A percentile compares a stretch with the other conserved stretches of the same genome.
phyloP scores from a whole-genome alignment of 2,329 filamentous ascomycete genomes.

The Monosporascus sp. region DNA sequence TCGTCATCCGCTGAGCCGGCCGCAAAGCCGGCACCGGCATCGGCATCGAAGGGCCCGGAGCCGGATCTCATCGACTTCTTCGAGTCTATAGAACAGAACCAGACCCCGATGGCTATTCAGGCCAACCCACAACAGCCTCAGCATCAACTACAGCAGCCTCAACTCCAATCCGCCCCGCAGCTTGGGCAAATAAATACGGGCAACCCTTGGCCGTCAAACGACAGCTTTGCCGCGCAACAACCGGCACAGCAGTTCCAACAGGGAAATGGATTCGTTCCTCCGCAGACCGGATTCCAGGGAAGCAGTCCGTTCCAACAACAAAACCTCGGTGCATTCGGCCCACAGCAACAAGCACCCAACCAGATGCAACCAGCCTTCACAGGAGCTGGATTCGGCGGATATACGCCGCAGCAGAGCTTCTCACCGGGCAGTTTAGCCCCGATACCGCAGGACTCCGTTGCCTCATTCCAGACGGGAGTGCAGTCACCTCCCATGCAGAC shows the following conservation, averaged over 20 bases:
- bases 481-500: conserved; percentile 33
- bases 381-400: conserved; percentile 80
- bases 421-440: conserved; percentile 47
- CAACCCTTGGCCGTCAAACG: conserved; percentile 32
- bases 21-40: conserved; percentile 39
- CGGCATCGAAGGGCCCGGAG: conserved; percentile 56
- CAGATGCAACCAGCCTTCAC: conserved; percentile 48
- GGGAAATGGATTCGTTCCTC: conserved; percentile 24
- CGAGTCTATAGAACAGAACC: conserved; percentile 85
- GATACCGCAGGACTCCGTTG: conserved; percentile 53
- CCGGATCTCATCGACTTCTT: conserved; percentile 92
- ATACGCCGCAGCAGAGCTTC: conserved; percentile 59
- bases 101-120: conserved; percentile 60
- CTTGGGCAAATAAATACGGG: conserved; percentile 28
- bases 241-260: conserved; percentile 28
- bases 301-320: conserved; percentile 40
- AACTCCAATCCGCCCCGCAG: conserved; percentile 22
- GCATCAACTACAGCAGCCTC: conserved; percentile 29
- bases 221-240: conserved; percentile 30
- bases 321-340: conserved; percentile 23
- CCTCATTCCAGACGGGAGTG: conserved; percentile 45
- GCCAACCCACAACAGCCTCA: conserved; percentile 31
- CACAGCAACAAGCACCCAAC: conserved; percentile 35
- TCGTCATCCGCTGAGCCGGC: conserved; percentile 19
- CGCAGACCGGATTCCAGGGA: conserved; percentile 32